Conservation (phyloP, 179 eudicot species). For the Patellifolia procumbens region DNA sequence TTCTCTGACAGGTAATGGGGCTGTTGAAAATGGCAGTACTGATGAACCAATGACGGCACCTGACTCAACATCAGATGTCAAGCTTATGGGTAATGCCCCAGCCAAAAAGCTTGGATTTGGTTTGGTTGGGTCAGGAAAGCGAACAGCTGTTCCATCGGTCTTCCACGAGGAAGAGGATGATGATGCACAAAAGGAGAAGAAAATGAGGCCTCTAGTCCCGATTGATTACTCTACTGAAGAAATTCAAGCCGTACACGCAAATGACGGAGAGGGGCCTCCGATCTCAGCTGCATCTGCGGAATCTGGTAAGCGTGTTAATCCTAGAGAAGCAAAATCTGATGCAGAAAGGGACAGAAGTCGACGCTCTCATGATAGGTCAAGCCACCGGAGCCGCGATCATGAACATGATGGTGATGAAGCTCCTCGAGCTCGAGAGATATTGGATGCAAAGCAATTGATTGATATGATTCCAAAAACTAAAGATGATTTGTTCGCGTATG, state of each 20-base stretch:
- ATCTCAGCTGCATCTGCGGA: conserved; percentile 61
- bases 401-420: conserved; percentile 55
- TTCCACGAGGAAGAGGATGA: conserved; percentile 93
- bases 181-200: conserved; percentile 87
- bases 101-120: conserved; percentile 88
- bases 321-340: conserved; percentile 70
- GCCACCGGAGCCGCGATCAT: conserved; percentile 63
- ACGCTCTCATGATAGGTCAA: conserved; percentile 65
- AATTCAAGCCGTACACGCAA: conserved; percentile 55
- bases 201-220: conserved; percentile 96
- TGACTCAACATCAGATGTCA: conserved; percentile 46
- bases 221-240: conserved; percentile 95
- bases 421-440: conserved; percentile 51
- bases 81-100: conserved; percentile 46
- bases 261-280: conserved; percentile 45
- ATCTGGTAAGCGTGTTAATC: conserved; percentile 60
- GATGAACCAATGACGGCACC: conserved; percentile 49
- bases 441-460: conserved; percentile 94
- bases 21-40: conserved; percentile 59
- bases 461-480: conserved; percentile 97
- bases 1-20: conserved; percentile 48
- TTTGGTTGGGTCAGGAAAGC: conserved; percentile 81
- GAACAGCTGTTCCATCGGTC: conserved; percentile 84
- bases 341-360: conserved; percentile 66
- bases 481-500: conserved; percentile 88